Evolutionary conservation across 257 asterid genomes (phyloP), one percentile per base, ranked within the genome.

Genomic region (Craterostigma plantagineum): DNA sequence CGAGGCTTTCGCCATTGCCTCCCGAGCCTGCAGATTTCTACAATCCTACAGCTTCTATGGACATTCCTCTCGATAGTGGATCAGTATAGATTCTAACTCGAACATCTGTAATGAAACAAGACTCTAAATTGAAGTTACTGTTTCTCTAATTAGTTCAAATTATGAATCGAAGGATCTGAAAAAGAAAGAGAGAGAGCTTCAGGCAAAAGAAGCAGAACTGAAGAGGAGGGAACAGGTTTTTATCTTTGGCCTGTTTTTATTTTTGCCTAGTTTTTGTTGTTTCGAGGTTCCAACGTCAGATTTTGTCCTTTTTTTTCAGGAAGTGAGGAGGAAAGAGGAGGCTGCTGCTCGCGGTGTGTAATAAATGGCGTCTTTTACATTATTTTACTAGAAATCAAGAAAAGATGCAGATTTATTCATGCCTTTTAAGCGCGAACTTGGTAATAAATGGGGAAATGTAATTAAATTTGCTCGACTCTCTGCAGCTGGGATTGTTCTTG

Each of bases 21-120:
- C 93, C 85, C 14, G 98, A 87, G 55, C 98, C 95, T 56, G 93
- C 93, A 23, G 95, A 66, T 61, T 82, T 79, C 65, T 82, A 82
- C 73, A 78, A 76, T 44, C 86, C 91, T 48, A 63, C 82, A 35
- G 95, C 92, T 0, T 46, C 95, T 39, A 63, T 82, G 17, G 93
- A 87, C 62, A 79, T 82, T 56, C 94, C 98, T 48, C 92, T 82
- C 13, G 92, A 87, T 58, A 69, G 66, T 56, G 59, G 77, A 58
- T 14, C 75, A 56, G 98, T 87, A 66, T 48, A 4, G 2, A 18
- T 11, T 11, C 12, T 14, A 7, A 3, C 8, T 40, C 3, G 2
- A 11, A 23, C 30, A 2, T 23, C 30, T 23, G 6, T 23, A 23
- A 23, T 23, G 6, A 23, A 23, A 23, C 6, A 23, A 23, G 30